A percentile compares a stretch with the other conserved stretches of the same genome.
Evolutionary conservation across 805 yeast species (phyloP).

Genomic region (Ogataea trehalophila): DNA sequence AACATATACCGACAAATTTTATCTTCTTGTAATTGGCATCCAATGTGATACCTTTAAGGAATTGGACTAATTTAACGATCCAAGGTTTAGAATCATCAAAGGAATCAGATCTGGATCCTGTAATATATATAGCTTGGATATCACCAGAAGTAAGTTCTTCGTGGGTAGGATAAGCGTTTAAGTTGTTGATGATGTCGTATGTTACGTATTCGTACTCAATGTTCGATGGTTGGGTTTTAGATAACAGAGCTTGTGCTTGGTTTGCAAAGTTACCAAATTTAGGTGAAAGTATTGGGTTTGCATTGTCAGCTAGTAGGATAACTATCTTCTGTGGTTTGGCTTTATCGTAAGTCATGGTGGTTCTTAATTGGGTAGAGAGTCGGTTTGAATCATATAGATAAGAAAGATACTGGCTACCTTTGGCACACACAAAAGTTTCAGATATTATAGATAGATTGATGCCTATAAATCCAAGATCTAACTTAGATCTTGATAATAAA

Average conservation of each 20-base stretch:
- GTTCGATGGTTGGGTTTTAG: constrained; percentile 14
- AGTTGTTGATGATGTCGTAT: constrained; percentile 33
- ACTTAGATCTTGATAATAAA: too few species aligned
- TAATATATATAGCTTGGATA: constrained; percentile 41
- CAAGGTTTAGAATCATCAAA: constrained; percentile 35
- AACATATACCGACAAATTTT: constrained; percentile 72
- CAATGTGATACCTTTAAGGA: constrained; percentile 19
- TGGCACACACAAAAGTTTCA: too few species aligned
- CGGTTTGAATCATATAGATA: too few species aligned
- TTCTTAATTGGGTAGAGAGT: too few species aligned
- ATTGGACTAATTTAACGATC: constrained; percentile 37
- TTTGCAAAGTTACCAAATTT: constrained; percentile 53
- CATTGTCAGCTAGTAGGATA: constrained; percentile 31
- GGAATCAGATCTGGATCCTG: constrained; percentile 50
- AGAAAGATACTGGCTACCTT: too few species aligned
- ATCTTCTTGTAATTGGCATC: constrained; percentile 20
- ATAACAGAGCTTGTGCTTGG: constrained; percentile 34
- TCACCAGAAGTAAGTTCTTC: constrained; percentile 23
- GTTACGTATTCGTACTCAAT: constrained; percentile 24
- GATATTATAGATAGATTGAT: too few species aligned
- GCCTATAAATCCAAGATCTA: too few species aligned
- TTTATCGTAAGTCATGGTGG: not conserved
- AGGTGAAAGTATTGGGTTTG: constrained; percentile 23
- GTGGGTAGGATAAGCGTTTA: constrained; percentile 16
- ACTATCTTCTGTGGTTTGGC: not conserved